Evolutionary conservation across 108 stramenopile genomes (phyloP).

Genomic region (Asterionellopsis glacialis): DNA sequence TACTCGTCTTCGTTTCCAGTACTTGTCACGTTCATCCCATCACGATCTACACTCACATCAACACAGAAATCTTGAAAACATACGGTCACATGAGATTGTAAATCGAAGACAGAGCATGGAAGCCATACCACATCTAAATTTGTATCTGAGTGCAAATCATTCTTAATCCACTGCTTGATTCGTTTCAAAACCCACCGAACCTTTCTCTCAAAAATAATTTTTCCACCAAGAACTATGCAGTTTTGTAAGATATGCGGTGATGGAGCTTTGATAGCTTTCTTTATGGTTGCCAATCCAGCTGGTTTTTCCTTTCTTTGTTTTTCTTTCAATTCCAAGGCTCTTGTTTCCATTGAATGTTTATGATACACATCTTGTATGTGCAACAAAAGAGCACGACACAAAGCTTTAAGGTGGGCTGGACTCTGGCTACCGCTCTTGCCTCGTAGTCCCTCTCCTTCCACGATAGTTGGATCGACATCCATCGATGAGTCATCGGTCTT

Average conservation of each 20-base stretch:
- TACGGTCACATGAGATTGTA: constrained; percentile 56
- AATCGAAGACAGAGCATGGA: constrained; percentile 65
- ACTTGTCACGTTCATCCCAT: constrained; percentile 53
- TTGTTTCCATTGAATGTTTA: constrained; percentile 54
- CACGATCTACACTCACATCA: constrained; percentile 56
- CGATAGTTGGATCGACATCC: not conserved
- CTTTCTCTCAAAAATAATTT: constrained; percentile 71
- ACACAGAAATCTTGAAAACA: constrained; percentile 30
- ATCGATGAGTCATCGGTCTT: not conserved
- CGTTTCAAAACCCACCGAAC: constrained; percentile 38
- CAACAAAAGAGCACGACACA: constrained; percentile 71
- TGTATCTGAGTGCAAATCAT: constrained; percentile 18
- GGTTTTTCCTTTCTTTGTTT: constrained; percentile 22
- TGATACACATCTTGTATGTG: constrained; percentile 82
- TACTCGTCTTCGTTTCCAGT: constrained; percentile 34
- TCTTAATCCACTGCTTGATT: constrained; percentile 40
- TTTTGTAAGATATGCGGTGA: constrained; percentile 61
- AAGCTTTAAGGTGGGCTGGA: constrained; percentile 46
- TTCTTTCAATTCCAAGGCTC: constrained; percentile 12
- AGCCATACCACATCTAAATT: constrained; percentile 62
- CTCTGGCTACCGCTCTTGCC: constrained; percentile 65
- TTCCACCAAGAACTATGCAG: constrained; percentile 65
- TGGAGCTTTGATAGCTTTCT: constrained; percentile 30
- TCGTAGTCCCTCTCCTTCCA: not conserved
- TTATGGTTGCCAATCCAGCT: constrained; percentile 33